Conservation (phyloP, 352 stramenopile genomes). For the Globisporangium okanoganense region DNA sequence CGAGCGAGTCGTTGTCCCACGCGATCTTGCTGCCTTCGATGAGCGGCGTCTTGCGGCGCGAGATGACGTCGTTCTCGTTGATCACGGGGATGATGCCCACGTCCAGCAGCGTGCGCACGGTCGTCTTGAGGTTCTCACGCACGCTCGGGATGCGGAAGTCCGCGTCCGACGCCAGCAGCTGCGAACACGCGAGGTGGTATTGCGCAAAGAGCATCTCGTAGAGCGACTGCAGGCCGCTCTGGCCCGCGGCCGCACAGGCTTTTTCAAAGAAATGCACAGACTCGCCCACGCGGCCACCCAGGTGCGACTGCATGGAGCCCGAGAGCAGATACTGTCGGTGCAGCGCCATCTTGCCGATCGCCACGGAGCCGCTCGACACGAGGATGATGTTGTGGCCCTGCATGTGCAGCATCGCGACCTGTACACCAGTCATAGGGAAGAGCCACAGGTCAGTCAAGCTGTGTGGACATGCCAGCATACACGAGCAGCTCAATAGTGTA, state of each 20-base stretch:
- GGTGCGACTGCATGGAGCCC: conserved; percentile 78
- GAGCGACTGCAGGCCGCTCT: conserved; percentile 78
- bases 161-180: conserved; percentile 74
- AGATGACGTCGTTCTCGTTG: conserved; percentile 87
- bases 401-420: conserved; percentile 81
- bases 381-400: conserved; percentile 79
- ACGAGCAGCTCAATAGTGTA: not conserved
- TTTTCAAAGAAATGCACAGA: conserved; percentile 71
- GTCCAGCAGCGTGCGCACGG: conserved; percentile 59
- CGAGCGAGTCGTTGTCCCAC: conserved; percentile 86
- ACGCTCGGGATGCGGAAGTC: conserved; percentile 68
- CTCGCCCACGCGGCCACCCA: conserved; percentile 56
- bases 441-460: not conserved
- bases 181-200: conserved; percentile 80
- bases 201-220: conserved; percentile 87
- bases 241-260: conserved; percentile 57
- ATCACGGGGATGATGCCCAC: conserved; percentile 85
- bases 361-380: conserved; percentile 75
- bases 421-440: not conserved
- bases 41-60: conserved; percentile 55
- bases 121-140: conserved; percentile 63
- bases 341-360: conserved; percentile 79
- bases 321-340: conserved; percentile 80
- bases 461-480: not conserved
- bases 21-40: conserved; percentile 57